These are phyloP conservation scores for Polyplosphaeria fusca DNA, from an alignment of 495 filamentous ascomycete species.

Conservation along the genomic window DNA sequence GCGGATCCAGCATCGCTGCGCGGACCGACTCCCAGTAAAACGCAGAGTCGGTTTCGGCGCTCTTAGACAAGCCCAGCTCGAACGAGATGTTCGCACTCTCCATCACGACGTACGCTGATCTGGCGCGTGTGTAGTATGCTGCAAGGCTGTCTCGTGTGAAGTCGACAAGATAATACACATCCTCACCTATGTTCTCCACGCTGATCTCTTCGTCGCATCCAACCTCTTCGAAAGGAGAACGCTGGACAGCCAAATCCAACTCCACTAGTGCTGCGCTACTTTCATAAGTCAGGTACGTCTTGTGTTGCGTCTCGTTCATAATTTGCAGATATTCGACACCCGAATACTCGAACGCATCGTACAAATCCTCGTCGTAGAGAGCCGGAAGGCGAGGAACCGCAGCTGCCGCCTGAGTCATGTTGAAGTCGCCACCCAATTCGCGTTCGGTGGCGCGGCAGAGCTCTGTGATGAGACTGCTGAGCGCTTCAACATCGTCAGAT, in stretches of 20 bases:
- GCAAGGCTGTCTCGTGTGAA: neutral
- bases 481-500: neutral
- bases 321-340: constrained; percentile 1
- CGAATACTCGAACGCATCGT: constrained; percentile 2
- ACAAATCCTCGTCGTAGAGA: constrained; percentile 4
- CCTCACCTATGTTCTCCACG: neutral
- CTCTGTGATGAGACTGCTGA: neutral
- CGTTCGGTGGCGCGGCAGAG: neutral
- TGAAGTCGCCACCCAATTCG: neutral
- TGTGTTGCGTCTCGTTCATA: neutral
- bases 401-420: neutral
- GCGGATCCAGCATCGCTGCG: neutral
- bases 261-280: neutral
- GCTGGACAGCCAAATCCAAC: neutral
- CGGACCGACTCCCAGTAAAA: neutral
- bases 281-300: neutral
- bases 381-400: neutral
- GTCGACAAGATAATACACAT: constrained; percentile 1
- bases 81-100: neutral
- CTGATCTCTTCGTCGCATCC: no score
- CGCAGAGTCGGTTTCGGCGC: neutral
- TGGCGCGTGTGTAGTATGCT: neutral
- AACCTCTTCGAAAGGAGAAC: no score
- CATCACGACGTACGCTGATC: neutral
- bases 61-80: neutral